These are phyloP conservation scores for Spongospora subterranea DNA, from an alignment of 208 protist species.

Conservation along the genomic window DNA sequence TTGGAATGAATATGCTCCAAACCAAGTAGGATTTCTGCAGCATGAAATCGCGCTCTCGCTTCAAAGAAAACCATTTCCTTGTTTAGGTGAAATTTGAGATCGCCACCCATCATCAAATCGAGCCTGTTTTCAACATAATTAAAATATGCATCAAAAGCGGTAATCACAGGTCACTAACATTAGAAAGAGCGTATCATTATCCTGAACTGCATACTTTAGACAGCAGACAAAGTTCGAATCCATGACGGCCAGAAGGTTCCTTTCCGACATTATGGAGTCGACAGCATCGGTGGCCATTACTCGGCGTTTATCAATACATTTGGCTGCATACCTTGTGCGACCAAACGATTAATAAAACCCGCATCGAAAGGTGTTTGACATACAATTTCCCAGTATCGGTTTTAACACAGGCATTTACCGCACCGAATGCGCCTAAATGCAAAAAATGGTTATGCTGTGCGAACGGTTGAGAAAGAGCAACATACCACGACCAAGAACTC, in stretches of 20 bases:
- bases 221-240: constrained; percentile 47
- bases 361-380: not conserved
- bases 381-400: constrained; percentile 60
- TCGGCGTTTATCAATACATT: constrained; percentile 55
- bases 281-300: constrained; percentile 51
- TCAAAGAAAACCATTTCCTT: constrained; percentile 59
- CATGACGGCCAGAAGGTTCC: constrained; percentile 55
- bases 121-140: not conserved
- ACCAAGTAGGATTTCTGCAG: constrained; percentile 71
- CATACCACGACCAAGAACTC: constrained; percentile 59
- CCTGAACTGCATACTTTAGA: constrained; percentile 64
- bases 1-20: constrained; percentile 73
- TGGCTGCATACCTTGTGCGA: constrained; percentile 61
- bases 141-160: not conserved
- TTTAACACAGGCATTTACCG: constrained; percentile 60
- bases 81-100: constrained; percentile 61
- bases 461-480: not conserved
- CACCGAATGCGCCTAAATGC: constrained; percentile 52
- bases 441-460: not conserved
- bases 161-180: constrained; percentile 54
- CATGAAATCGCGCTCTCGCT: constrained; percentile 36
- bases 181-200: constrained; percentile 60
- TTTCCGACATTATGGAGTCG: constrained; percentile 54
- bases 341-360: not conserved
- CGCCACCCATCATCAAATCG: constrained; percentile 62